These are phyloP conservation scores for Rhizopus delemar DNA, from an alignment of 371 early-diverging fungal genomes.

Conservation along the genomic window DNA sequence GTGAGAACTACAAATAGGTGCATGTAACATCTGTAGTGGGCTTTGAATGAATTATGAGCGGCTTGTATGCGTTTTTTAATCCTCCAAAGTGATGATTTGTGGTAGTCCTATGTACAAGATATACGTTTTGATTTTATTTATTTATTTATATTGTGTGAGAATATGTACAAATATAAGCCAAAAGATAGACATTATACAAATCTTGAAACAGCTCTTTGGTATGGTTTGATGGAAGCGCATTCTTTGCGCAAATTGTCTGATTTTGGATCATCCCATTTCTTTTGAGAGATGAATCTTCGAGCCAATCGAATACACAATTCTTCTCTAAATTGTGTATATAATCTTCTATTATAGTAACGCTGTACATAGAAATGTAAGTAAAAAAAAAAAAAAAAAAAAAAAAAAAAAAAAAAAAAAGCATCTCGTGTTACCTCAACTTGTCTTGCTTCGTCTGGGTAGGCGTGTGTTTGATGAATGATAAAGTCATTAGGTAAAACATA, in stretches of 20 bases:
- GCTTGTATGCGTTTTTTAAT: no score
- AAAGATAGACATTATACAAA: constrained; percentile 14
- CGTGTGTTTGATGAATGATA: constrained; percentile 65
- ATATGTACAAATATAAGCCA: constrained; percentile 2
- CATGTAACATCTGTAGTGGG: no score
- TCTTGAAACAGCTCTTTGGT: constrained; percentile 28
- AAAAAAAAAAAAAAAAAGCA: no score
- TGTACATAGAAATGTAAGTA: no score
- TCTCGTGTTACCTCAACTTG: constrained; percentile 33
- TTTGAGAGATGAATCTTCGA: constrained; percentile 51
- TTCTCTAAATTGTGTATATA: constrained; percentile 62
- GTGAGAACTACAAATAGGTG: no score
- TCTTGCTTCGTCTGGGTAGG: constrained; percentile 58
- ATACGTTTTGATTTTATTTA: no score
- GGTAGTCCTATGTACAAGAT: no score
- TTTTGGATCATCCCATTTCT: constrained; percentile 49
- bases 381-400: no score
- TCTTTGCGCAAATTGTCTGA: constrained; percentile 47
- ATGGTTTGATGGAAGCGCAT: constrained; percentile 42
- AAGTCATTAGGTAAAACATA: constrained; percentile 62
- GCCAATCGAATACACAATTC: constrained; percentile 62
- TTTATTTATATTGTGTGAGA: no score
- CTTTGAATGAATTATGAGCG: no score
- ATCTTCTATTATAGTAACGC: constrained; percentile 59
- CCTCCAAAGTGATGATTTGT: no score